Conservation (phyloP, 257 asterid genomes). For the Hygrophila difformis region DNA sequence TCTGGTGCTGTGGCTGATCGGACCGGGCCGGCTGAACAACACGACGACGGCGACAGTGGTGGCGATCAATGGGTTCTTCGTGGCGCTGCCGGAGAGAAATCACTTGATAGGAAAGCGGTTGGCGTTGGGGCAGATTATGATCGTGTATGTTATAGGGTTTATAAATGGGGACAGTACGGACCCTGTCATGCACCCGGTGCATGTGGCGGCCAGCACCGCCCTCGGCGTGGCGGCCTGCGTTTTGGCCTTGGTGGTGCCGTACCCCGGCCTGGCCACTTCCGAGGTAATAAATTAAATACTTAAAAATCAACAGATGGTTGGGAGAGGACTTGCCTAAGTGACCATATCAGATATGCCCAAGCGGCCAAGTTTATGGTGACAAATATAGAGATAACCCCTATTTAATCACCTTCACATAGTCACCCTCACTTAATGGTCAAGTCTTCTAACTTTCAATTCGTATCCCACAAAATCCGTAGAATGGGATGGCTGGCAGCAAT, state of each 20-base stretch:
- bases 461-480: no score
- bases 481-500: no score
- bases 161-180: slow-evolving; percentile 44
- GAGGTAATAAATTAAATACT: slow-evolving; percentile 72
- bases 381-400: no score
- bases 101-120: slow-evolving; percentile 59
- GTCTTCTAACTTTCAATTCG: no score
- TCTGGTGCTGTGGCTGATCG: slow-evolving; percentile 47
- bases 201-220: slow-evolving; percentile 69
- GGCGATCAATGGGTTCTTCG: slow-evolving; percentile 43
- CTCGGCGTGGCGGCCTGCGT: slow-evolving; percentile 60
- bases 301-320: no score
- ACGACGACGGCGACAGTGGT: slow-evolving; percentile 41
- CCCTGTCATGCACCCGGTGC: slow-evolving; percentile 64
- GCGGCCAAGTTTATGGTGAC: no score
- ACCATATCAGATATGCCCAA: no score
- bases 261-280: slow-evolving; percentile 48
- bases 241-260: slow-evolving; percentile 62
- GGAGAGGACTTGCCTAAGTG: no score
- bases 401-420: no score
- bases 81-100: slow-evolving; percentile 54
- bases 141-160: slow-evolving; percentile 49
- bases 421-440: no score
- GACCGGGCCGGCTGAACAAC: slow-evolving; percentile 42
- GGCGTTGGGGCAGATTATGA: slow-evolving; percentile 75